phyloP scores from a whole-genome alignment of 2,329 filamentous ascomycete genomes.

The Stachybotrys elegans region DNA sequence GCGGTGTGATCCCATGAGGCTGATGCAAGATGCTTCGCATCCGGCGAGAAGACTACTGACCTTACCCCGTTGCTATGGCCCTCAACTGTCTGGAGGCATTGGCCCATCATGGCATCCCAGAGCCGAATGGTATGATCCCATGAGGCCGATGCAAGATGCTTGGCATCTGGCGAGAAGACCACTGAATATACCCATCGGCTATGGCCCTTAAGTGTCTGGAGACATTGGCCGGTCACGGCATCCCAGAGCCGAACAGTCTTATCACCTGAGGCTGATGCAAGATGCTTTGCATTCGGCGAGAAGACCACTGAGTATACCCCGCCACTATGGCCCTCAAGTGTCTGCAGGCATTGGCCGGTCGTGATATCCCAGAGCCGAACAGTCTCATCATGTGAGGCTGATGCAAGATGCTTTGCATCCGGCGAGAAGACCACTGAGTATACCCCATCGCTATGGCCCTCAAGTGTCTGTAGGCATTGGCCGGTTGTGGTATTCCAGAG shows the following conservation, averaged over 20 bases:
- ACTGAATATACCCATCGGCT: slow-evolving; percentile 4
- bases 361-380: slow-evolving; percentile 7
- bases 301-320: slow-evolving; percentile 12
- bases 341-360: slow-evolving; percentile 4
- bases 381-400: slow-evolving; percentile 2
- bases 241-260: slow-evolving; percentile 12
- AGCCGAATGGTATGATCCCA: slow-evolving; percentile 5
- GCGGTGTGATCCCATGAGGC: too few relatives aligned
- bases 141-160: slow-evolving; percentile 4
- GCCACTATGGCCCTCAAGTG: slow-evolving; percentile 6
- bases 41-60: too few relatives aligned
- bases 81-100: slow-evolving; percentile 4
- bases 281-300: slow-evolving; percentile 5
- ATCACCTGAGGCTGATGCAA: slow-evolving; percentile 9
- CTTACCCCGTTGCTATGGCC: slow-evolving; percentile 1
- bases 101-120: slow-evolving; percentile 7
- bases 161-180: slow-evolving; percentile 1
- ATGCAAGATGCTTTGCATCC: not conserved
- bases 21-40: too few relatives aligned
- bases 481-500: slow-evolving; percentile 7
- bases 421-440: slow-evolving; percentile 4
- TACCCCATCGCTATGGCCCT: slow-evolving; percentile 5
- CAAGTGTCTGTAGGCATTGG: slow-evolving; percentile 6
- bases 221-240: slow-evolving; percentile 3
- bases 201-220: slow-evolving; percentile 7